Base-by-base conservation (phyloP, 2,329 filamentous ascomycete species). In the Lachnellula hyalina region DNA sequence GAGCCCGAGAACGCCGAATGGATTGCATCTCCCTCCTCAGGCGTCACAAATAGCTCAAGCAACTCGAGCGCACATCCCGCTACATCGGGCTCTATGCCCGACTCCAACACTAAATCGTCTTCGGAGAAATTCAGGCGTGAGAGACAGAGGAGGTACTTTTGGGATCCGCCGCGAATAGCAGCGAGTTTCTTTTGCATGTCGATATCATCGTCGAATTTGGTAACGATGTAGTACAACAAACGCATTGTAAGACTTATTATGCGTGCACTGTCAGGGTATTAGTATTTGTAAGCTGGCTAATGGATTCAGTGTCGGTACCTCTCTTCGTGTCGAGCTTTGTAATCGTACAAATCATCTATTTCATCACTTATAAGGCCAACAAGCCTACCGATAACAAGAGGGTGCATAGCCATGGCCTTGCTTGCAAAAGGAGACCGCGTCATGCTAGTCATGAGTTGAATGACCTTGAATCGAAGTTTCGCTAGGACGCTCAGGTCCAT, bases 81-180 rank as follows among this genome's bases (percentile, higher is more conserved):
- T 1, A 90, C 89, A 60, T 90, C 89, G 28, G 86, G 82, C 36
- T 88, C 86, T 51, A 96, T 86, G 0, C 86, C 86, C 1, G 78
- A 76, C 71, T 96, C 91, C 28, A 95, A 77, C 11, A 94, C 80
- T 8, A 89, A 71, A 32, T 90, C 87, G 58, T 96, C 90, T 21
- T 85, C 83, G 5, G 84, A 86, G 69, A 96, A 96, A 0, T 89
- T 90, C n/a, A 97, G 74, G 42, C 93, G 75, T 0, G 90, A 91
- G 45, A 99, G 74, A 2, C 84, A 84, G 9, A 96, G 81, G 1
- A 95, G 75, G 65, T 95, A 93, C 51, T 91, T 90, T 66, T 96
- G 90, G 50, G 83, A 82, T 0, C 86, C 89, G 3, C 90, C 89
- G 5, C 83, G 78, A 0, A 89, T 81, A 8, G 81, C 80, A 0